Conservation (phyloP, 805 yeast species). For the Kodamaea nitidulidarum region DNA sequence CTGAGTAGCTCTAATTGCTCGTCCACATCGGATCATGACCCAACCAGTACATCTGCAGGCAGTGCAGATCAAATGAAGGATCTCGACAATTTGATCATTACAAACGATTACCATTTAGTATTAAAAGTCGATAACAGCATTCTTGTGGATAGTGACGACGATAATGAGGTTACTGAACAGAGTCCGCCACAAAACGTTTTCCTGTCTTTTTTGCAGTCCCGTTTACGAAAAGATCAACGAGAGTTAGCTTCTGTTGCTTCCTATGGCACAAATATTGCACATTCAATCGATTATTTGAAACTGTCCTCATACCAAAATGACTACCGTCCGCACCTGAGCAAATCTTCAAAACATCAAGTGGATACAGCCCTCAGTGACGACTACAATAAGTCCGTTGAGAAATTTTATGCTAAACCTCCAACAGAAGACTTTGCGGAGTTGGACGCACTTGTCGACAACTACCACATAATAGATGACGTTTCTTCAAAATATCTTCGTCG, state of each 20-base stretch:
- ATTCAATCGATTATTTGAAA: slow-evolving; percentile 13
- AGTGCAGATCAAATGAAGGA: neutral
- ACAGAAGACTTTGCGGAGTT: slow-evolving; percentile 26
- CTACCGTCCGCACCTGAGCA: slow-evolving; percentile 14
- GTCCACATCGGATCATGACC: neutral
- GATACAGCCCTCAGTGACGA: slow-evolving; percentile 20
- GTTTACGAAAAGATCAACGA: neutral
- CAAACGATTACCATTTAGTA: slow-evolving; percentile 10
- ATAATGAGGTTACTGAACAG: slow-evolving; percentile 1
- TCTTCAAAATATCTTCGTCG: slow-evolving; percentile 13
- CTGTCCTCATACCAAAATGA: slow-evolving; percentile 27
- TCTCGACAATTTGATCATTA: neutral
- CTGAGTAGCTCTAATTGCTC: neutral
- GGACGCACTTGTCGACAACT: slow-evolving; percentile 15
- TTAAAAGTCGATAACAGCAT: slow-evolving; percentile 12
- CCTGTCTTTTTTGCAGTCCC: neutral
- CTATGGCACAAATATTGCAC: slow-evolving; percentile 35
- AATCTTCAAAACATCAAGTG: neutral
- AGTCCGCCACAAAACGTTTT: slow-evolving; percentile 3
- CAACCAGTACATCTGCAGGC: neutral
- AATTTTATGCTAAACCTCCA: slow-evolving; percentile 13
- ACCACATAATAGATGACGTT: slow-evolving; percentile 9
- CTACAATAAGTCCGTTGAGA: slow-evolving; percentile 12
- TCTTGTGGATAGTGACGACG: slow-evolving; percentile 9
- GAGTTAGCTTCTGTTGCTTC: slow-evolving; percentile 10